Evolutionary conservation across 2,329 filamentous ascomycete genomes (phyloP), one percentile per base, ranked within the genome.

Genomic region (Colletotrichum sp.): DNA sequence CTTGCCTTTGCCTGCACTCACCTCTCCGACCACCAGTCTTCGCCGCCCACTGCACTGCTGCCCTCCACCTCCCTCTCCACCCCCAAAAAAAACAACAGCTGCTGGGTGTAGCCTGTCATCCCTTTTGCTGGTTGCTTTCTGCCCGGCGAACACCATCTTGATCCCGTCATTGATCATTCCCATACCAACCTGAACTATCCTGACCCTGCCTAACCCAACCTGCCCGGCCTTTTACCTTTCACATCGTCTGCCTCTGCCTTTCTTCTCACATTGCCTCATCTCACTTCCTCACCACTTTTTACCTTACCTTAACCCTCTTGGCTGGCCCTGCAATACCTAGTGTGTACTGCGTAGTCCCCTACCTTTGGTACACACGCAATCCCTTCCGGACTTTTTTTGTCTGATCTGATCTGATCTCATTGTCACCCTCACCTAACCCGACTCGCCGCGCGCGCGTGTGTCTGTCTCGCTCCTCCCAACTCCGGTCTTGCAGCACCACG

Each of bases 121-220:
- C 66, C 52, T 68, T 68, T 68, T 60, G 32, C 66, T 59, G 32
- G 32, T 43, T 30, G 32, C 52, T 68, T 30, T 59, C 24, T 28
- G 36, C 52, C 52, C 52, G 9, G 52, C 59, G 66, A 68, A 68
- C 52, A 68, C 66, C 66, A 68, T 68, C 66, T 68, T 67, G 32
- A 67, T 67, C 36, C 52, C 68, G 39, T 72, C 68, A 72, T 75
- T 61, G 30, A 55, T 72, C 68, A 72, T 75, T 61, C 32, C 63
- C 67, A 55, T 75, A 63, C 28, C 73, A 63, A 18, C 21, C 64
- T 68, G 36, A 65, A 32, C 61, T 65, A 43, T 24, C 43, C 30
- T 39, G 60, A 52, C 34, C 36, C 32, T 68, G 13, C 30, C 21
- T n/a, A 48, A 26, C 66, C 48, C 21, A 32, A 48, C 55, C n/a